Conservation (phyloP, 2,329 filamentous ascomycete genomes). For the Corinectria fuckeliana region DNA sequence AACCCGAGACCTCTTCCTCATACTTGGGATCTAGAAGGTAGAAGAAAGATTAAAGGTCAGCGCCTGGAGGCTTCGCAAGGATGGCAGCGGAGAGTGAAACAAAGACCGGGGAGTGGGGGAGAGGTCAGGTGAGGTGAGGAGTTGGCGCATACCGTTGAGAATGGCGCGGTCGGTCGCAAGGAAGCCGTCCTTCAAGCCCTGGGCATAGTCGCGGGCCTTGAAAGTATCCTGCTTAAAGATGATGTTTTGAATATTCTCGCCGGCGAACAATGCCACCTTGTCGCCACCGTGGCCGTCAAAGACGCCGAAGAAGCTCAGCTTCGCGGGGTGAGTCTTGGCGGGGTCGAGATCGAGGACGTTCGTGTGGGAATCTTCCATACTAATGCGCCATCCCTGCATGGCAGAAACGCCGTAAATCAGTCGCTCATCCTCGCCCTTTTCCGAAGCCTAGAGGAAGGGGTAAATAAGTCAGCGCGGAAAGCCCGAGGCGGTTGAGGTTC, state of each 20-base stretch:
- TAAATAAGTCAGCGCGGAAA: slow-evolving; percentile 35
- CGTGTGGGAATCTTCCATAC: slow-evolving; percentile 98
- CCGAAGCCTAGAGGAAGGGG: slow-evolving; percentile 70
- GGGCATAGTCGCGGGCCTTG: slow-evolving; percentile 88
- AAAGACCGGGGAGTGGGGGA: slow-evolving; percentile 3
- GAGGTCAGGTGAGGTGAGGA: slow-evolving; percentile 18
- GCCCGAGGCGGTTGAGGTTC: slow-evolving; percentile 16
- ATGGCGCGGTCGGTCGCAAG: slow-evolving; percentile 95
- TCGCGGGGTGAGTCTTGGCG: slow-evolving; percentile 70
- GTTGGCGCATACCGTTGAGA: slow-evolving; percentile 74
- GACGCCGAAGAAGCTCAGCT: slow-evolving; percentile 95
- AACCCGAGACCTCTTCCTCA: slow-evolving; percentile 97
- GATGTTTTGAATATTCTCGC: slow-evolving; percentile 92
- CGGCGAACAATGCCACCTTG: slow-evolving; percentile 92
- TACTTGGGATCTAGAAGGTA: slow-evolving; percentile 81
- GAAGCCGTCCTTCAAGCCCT: slow-evolving; percentile 96
- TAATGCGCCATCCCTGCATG: slow-evolving; percentile 99
- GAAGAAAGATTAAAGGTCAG: slow-evolving; percentile 20
- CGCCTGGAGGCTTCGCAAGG: not conserved
- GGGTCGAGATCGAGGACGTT: slow-evolving; percentile 81
- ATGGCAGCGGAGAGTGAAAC: not conserved
- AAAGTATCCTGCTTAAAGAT: slow-evolving; percentile 94
- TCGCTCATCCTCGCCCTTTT: slow-evolving; percentile 89
- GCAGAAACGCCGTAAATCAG: slow-evolving; percentile 93
- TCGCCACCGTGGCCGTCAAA: slow-evolving; percentile 98